Conservation (phyloP, 148 eudicot species). For the Hydrangea macrophylla region DNA sequence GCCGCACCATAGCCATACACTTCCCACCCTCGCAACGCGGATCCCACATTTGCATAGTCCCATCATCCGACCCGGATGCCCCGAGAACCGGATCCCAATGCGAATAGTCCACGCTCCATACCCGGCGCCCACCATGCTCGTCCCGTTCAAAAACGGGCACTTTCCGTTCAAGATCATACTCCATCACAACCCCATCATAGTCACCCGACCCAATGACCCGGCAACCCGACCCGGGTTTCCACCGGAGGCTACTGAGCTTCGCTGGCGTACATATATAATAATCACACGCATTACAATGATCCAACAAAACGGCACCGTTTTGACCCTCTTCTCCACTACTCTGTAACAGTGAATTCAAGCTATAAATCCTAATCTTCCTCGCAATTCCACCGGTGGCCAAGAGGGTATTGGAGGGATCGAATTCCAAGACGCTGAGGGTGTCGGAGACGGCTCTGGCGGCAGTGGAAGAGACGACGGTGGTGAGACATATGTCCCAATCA, state of each 20-base stretch:
- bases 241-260: slow-evolving; percentile 45
- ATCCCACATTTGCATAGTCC: slow-evolving; percentile 58
- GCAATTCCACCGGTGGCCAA: slow-evolving; percentile 51
- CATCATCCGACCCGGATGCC: slow-evolving; percentile 55
- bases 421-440: slow-evolving; percentile 42
- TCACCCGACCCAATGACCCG: slow-evolving; percentile 43
- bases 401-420: slow-evolving; percentile 25
- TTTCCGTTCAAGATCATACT: slow-evolving; percentile 40
- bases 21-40: slow-evolving; percentile 35
- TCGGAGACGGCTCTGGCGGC: slow-evolving; percentile 19
- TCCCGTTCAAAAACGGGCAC: slow-evolving; percentile 49
- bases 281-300: slow-evolving; percentile 31
- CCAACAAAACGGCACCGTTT: background rate
- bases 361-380: slow-evolving; percentile 37
- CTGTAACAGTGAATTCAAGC: background rate
- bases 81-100: slow-evolving; percentile 34
- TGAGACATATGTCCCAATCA: slow-evolving; percentile 45
- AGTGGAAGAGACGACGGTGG: slow-evolving; percentile 32
- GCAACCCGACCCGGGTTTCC: slow-evolving; percentile 40
- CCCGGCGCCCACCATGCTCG: slow-evolving; percentile 48
- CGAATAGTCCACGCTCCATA: slow-evolving; percentile 50
- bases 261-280: slow-evolving; percentile 46
- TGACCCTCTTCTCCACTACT: background rate
- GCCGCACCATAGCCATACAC: slow-evolving; percentile 24
- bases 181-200: slow-evolving; percentile 55